Percentiles rank a stretch among this genome's conserved stretches.
These are phyloP conservation scores for Tephrocybe sp. DNA, from an alignment of 768 basidiomycete genomes.

Conservation along the genomic window DNA sequence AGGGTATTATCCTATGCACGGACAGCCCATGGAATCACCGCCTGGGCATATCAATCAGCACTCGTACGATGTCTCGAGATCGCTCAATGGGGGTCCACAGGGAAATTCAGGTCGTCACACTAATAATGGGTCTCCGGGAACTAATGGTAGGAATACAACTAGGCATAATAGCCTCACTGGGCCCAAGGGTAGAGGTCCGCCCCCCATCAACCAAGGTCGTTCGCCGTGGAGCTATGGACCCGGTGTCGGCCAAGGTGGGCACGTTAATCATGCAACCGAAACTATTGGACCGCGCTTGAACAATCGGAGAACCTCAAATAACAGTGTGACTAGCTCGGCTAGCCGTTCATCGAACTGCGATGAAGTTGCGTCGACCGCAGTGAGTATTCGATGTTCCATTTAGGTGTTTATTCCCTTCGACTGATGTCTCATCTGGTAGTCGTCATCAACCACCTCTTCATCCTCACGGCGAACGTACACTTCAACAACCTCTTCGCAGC, in stretches of 20 bases:
- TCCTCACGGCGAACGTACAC: conserved; percentile 78
- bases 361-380: conserved; percentile 74
- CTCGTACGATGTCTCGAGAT: conserved; percentile 25
- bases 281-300: conserved; percentile 66
- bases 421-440: conserved; percentile 32
- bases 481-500: conserved; percentile 66
- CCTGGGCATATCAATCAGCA: conserved; percentile 21
- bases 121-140: conserved; percentile 25
- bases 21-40: conserved; percentile 25
- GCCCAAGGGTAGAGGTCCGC: conserved; percentile 23
- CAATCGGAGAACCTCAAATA: conserved; percentile 50
- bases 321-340: conserved; percentile 44
- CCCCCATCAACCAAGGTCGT: conserved; percentile 37
- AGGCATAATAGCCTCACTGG: conserved; percentile 29
- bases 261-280: conserved; percentile 37
- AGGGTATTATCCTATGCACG: conserved; percentile 25
- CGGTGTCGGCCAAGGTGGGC: conserved; percentile 50
- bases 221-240: conserved; percentile 72
- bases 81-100: conserved; percentile 24
- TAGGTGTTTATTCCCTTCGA: conserved; percentile 4
- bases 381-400: conserved; percentile 37
- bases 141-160: conserved; percentile 28
- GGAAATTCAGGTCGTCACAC: conserved; percentile 8
- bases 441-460: conserved; percentile 75
- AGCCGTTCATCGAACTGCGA: conserved; percentile 60